Evolutionary conservation across 768 basidiomycete species (phyloP).

Genomic region (Lentinus brumalis): DNA sequence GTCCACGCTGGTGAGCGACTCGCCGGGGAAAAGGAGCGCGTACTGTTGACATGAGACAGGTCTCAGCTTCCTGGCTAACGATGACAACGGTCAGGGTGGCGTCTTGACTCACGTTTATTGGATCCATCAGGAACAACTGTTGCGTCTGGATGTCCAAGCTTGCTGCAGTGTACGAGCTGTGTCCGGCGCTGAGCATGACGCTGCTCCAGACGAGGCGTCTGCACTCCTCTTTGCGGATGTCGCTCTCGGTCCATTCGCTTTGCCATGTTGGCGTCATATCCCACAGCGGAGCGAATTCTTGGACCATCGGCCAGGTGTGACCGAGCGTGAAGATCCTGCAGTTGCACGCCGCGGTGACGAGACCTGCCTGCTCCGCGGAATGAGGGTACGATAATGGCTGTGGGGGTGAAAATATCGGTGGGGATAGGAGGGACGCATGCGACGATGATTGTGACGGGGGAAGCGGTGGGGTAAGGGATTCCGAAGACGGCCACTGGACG

Average conservation of each 20-base stretch:
- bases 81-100: neutral
- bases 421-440: neutral
- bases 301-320: conserved; percentile 49
- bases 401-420: neutral
- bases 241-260: conserved; percentile 45
- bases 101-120: conserved; percentile 55
- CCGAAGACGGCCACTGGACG: neutral
- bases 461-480: neutral
- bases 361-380: neutral
- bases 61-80: neutral
- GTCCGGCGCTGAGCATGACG: conserved; percentile 62
- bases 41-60: conserved; percentile 43
- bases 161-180: conserved; percentile 61
- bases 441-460: neutral
- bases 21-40: conserved; percentile 76
- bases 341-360: conserved; percentile 11
- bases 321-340: conserved; percentile 50
- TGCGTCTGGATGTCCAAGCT: conserved; percentile 25
- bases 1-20: conserved; percentile 42
- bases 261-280: conserved; percentile 66
- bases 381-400: neutral
- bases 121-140: conserved; percentile 52
- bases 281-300: conserved; percentile 65
- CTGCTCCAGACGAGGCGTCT: conserved; percentile 76
- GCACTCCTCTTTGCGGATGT: conserved; percentile 71